phyloP scores from a whole-genome alignment of 805 yeast species.

The Yamadazyma paraphyllophila region DNA sequence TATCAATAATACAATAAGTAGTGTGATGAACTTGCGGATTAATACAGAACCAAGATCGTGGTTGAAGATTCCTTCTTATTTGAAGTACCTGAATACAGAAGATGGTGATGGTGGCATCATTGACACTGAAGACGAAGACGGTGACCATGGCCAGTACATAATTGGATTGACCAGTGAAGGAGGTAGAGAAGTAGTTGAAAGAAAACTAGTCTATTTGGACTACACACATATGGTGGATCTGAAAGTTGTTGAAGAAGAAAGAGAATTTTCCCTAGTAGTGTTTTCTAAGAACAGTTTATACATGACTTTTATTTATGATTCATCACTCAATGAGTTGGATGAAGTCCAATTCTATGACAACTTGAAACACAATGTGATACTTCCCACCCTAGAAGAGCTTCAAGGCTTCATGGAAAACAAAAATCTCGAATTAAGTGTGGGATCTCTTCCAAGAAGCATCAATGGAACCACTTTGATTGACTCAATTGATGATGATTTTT shows the following conservation, averaged over 20 bases:
- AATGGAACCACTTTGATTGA: constrained; percentile 8
- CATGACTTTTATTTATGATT: constrained; percentile 30
- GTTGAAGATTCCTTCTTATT: constrained; percentile 20
- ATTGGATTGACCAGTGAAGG: constrained; percentile 21
- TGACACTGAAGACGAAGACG: constrained; percentile 13
- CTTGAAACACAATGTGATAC: constrained; percentile 16
- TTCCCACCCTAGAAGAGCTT: constrained; percentile 25
- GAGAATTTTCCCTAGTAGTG: constrained; percentile 32
- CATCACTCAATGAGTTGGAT: constrained; percentile 23
- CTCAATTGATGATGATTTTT: constrained; percentile 35
- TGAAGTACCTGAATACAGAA: constrained; percentile 5
- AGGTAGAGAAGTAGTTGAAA: constrained; percentile 15
- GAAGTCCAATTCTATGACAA: constrained; percentile 21
- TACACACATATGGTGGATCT: constrained; percentile 4
- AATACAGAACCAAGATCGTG: constrained; percentile 13
- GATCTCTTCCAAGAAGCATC: constrained; percentile 27
- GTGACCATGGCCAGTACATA: constrained; percentile 22
- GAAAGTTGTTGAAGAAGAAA: constrained; percentile 10
- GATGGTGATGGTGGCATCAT: background rate
- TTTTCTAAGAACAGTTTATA: constrained; percentile 22
- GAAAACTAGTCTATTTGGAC: constrained; percentile 27
- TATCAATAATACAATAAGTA: constrained; percentile 32
- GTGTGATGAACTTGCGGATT: constrained; percentile 23
- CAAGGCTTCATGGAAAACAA: constrained; percentile 17
- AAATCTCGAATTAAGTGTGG: constrained; percentile 25